Evolutionary conservation across 73 alveolate genomes (phyloP).

Genomic region (Tetrahymena thermophila): DNA sequence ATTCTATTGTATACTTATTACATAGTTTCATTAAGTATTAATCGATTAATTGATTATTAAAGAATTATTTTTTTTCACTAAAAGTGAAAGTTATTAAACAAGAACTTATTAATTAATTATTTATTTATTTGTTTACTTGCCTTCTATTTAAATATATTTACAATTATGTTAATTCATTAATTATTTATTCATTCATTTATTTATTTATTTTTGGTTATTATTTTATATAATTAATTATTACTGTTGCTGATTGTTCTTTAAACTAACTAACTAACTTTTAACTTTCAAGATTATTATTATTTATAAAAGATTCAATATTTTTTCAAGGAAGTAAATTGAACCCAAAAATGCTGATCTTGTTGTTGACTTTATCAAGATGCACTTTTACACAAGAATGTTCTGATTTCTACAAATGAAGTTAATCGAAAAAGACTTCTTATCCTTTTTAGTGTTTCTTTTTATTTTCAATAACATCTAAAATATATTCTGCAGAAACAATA

Average conservation of each 20-base stretch:
- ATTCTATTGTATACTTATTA: background rate
- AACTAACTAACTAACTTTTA: no score
- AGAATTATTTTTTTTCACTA: background rate
- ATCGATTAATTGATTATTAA: background rate
- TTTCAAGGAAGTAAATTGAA: background rate
- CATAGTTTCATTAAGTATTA: no score
- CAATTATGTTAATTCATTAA: background rate
- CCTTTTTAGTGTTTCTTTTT: background rate
- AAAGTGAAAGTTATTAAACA: background rate
- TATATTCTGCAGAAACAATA: background rate
- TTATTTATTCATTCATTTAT: no score
- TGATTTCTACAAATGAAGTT: background rate
- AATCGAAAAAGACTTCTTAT: background rate
- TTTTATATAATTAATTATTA: no score
- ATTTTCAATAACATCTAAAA: background rate
- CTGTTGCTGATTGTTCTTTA: background rate
- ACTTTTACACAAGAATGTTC: background rate
- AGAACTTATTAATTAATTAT: background rate
- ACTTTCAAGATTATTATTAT: background rate
- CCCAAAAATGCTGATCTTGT: background rate
- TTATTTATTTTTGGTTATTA: no score
- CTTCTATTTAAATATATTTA: background rate
- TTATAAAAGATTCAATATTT: background rate
- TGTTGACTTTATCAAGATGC: background rate
- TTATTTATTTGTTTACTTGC: no score